Conservation (phyloP, 106 monocot genomes). For the Dendrobium chrysotoxum region DNA sequence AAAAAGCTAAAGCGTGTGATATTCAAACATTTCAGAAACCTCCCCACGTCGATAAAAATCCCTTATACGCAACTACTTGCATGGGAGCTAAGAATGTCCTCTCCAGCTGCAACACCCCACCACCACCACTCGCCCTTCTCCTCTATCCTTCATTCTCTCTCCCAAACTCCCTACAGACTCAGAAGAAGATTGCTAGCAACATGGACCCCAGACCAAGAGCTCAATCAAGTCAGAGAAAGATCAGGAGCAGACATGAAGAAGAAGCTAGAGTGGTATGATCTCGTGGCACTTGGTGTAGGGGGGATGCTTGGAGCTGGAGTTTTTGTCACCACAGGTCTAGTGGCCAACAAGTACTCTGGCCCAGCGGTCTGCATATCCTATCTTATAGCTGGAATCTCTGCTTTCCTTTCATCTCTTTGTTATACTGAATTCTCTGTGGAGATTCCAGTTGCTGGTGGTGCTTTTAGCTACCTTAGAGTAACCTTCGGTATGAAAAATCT, state of each 20-base stretch:
- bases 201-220: conserved; percentile 62
- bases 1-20: conserved; percentile 3
- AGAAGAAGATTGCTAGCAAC: conserved; percentile 39
- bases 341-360: conserved; percentile 39
- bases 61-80: conserved; percentile 3
- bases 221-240: conserved; percentile 59
- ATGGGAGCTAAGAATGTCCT: conserved; percentile 7
- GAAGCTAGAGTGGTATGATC: conserved; percentile 71
- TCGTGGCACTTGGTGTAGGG: conserved; percentile 57
- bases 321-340: conserved; percentile 60
- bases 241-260: conserved; percentile 74
- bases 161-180: conserved; percentile 53
- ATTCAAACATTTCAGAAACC: conserved; percentile 6
- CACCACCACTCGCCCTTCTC: conserved; percentile 7
- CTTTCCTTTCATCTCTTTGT: conserved; percentile 67
- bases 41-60: not conserved
- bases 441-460: conserved; percentile 62
- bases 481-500: conserved; percentile 45
- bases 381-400: conserved; percentile 49
- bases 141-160: conserved; percentile 23
- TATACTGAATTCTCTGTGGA: conserved; percentile 75
- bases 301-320: conserved; percentile 80
- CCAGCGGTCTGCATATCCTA: conserved; percentile 63
- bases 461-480: conserved; percentile 68
- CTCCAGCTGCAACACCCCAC: not conserved